Conservation (phyloP, 2,329 filamentous ascomycete genomes). For the Colletotrichum sp. region DNA sequence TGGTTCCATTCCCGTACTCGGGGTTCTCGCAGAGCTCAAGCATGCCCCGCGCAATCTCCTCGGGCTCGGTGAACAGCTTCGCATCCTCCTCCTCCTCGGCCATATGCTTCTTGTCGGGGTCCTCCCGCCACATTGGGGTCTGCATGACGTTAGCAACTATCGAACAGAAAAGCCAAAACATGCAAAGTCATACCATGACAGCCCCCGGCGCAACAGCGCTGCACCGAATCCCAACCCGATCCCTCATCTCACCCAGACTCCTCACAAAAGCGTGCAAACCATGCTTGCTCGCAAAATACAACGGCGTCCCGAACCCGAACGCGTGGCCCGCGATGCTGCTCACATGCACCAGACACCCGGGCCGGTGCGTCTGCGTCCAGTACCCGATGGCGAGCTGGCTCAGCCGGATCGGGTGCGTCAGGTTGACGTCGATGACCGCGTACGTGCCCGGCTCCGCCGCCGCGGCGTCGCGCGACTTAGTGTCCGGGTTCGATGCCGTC, state of each 20-base stretch:
- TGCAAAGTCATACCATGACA: slow-evolving; percentile 26
- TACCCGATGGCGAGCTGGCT: slow-evolving; percentile 42
- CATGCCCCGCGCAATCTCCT: slow-evolving; percentile 36
- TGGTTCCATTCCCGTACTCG: slow-evolving; percentile 34
- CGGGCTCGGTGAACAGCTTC: slow-evolving; percentile 30
- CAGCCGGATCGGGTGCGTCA: slow-evolving; percentile 39
- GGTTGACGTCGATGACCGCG: slow-evolving; percentile 39
- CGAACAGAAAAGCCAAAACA: background rate
- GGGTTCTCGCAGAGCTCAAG: slow-evolving; percentile 26
- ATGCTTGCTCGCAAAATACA: slow-evolving; percentile 42
- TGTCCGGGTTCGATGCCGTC: slow-evolving; percentile 31
- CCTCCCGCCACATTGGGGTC: slow-evolving; percentile 38
- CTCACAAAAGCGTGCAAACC: slow-evolving; percentile 40
- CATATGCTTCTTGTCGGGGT: slow-evolving; percentile 32
- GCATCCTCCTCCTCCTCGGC: slow-evolving; percentile 27
- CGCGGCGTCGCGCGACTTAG: slow-evolving; percentile 28
- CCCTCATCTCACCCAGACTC: slow-evolving; percentile 32
- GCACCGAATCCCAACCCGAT: slow-evolving; percentile 36
- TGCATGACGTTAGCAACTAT: background rate
- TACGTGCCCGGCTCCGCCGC: slow-evolving; percentile 37
- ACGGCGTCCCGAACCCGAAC: slow-evolving; percentile 32
- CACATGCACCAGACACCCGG: slow-evolving; percentile 36
- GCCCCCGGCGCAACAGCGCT: slow-evolving; percentile 37
- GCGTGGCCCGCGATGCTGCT: slow-evolving; percentile 39
- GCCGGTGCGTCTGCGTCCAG: slow-evolving; percentile 35